Evolutionary conservation across 2,329 filamentous ascomycete genomes (phyloP), one percentile per base, ranked within the genome.

Genomic region (Coniochaeta prunicola): DNA sequence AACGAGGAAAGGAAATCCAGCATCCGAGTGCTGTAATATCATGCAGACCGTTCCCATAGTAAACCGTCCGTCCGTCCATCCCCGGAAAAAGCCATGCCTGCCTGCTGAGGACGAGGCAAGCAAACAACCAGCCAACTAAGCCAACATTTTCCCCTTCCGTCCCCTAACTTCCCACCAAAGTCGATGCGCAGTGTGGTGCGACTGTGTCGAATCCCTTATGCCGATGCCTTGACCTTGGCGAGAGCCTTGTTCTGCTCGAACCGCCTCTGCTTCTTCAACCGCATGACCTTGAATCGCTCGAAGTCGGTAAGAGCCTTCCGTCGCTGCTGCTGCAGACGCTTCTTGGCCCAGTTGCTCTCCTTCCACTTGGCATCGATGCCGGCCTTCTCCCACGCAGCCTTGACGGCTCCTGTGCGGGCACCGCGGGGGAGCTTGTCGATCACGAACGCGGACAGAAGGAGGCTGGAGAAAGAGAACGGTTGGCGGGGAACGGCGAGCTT

Each of bases 211-310:
- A 34, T 57, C 50, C 59, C 58, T 75, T 89, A 91, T 77, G 89
- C 88, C 71, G 88, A 81, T 71, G 89, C 88, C 83, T 89, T 90
- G 80, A 96, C 82, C 87, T 96, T 96, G 76, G 92, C 91, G 76
- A 96, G 84, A 73, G 91, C 88, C 89, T 97, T 97, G 82, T 89
- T 89, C 80, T 96, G 89, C 85, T 97, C 92, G 82, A 96, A 97
- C 77, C 92, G 90, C 78, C 92, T 91, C 89, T 97, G 92, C 88
- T 99, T 99, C 89, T 93, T 96, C 81, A 97, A 85, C 80, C 93
- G 89, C 87, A 97, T 85, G 73, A 97, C 94, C 90, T 99, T 97
- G 91, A 97, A 99, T 79, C 94, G 89, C 85, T 99, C 94, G 76
- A 99, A 99, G 86, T 99, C 94, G 80, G 88, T 96, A 69, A 99